Evolutionary conservation across 2,329 filamentous ascomycete species (phyloP).

Genomic region (Colletotrichum lini): DNA sequence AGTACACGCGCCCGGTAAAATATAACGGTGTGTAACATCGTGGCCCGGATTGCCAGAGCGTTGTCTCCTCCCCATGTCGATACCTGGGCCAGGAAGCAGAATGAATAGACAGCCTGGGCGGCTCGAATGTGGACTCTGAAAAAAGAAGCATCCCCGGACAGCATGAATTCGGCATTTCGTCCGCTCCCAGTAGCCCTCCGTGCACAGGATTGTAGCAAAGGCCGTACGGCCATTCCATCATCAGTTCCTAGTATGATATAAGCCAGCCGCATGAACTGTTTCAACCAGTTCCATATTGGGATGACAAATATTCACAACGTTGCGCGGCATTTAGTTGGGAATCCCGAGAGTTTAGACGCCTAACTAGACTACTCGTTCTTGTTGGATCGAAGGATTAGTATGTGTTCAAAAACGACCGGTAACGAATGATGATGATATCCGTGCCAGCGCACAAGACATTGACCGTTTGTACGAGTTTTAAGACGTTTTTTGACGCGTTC

Average conservation of each 20-base stretch:
- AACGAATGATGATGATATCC: neutral
- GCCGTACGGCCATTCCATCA: constrained; percentile 38
- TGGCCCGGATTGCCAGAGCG: neutral
- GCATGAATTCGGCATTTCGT: constrained; percentile 52
- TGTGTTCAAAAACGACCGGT: constrained; percentile 42
- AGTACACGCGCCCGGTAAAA: neutral
- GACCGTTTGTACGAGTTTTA: neutral
- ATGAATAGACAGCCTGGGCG: neutral
- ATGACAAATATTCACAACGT: constrained; percentile 4
- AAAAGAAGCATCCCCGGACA: constrained; percentile 43
- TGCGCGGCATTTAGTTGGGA: constrained; percentile 1
- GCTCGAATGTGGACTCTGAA: constrained; percentile 29
- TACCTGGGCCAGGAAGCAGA: neutral
- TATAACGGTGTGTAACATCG: neutral
- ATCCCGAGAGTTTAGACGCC: constrained; percentile 44
- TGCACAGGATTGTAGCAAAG: constrained; percentile 38
- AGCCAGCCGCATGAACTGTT: neutral
- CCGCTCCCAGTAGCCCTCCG: constrained; percentile 51
- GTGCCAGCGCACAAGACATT: neutral
- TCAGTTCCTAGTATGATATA: constrained; percentile 3
- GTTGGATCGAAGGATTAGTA: constrained; percentile 46
- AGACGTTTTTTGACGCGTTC: neutral
- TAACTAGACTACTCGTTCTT: constrained; percentile 47
- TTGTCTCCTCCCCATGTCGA: neutral
- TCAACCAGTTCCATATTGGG: constrained; percentile 3